A percentile compares a stretch with the other conserved stretches of the same genome.
These are phyloP conservation scores for Luffa aegyptiaca DNA, from an alignment of 306 rosid genomes.

Conservation along the genomic window DNA sequence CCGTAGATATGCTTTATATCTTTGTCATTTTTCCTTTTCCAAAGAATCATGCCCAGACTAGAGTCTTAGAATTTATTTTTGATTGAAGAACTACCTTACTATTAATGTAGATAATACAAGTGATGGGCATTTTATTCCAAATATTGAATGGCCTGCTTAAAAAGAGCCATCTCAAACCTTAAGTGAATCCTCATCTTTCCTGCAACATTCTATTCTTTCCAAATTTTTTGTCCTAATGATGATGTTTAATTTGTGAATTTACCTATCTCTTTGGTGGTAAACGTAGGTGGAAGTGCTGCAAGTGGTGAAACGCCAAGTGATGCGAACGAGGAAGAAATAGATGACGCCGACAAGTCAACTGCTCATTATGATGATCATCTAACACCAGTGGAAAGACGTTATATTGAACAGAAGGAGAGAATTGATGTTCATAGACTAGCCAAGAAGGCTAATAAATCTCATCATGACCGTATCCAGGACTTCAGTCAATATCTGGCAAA, in stretches of 20 bases:
- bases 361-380: constrained; percentile 60
- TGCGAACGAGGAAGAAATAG: constrained; percentile 41
- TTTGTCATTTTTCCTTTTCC: background rate
- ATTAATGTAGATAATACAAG: background rate
- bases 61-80: background rate
- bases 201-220: background rate
- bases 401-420: constrained; percentile 82
- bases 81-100: background rate
- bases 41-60: background rate
- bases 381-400: constrained; percentile 83
- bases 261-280: background rate
- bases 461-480: constrained; percentile 92
- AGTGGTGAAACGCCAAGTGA: constrained; percentile 32
- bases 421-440: constrained; percentile 73
- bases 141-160: background rate
- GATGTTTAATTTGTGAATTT: background rate
- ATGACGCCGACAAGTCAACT: constrained; percentile 25
- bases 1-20: background rate
- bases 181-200: background rate
- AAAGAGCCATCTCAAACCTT: too few species aligned
- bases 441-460: constrained; percentile 75
- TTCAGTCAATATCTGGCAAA: constrained; percentile 93
- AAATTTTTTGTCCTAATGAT: background rate
- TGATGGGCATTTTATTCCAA: background rate
- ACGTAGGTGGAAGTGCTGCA: constrained; percentile 35